A percentile compares a stretch with the other conserved stretches of the same genome.
These are phyloP conservation scores for Cryoendolithus antarcticus DNA, from an alignment of 2,329 filamentous ascomycete genomes.

Conservation along the genomic window DNA sequence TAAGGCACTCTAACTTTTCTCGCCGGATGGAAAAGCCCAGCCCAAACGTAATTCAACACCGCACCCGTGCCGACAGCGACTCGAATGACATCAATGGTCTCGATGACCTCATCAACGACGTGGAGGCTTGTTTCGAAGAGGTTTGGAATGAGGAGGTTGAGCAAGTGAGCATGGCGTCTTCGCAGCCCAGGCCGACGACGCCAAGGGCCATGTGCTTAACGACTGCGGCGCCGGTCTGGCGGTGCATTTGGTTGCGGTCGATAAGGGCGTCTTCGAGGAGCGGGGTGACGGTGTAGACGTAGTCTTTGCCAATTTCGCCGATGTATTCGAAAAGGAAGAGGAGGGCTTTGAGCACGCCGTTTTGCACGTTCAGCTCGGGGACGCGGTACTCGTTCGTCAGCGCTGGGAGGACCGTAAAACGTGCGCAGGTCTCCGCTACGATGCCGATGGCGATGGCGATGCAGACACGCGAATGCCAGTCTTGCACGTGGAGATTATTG, in stretches of 20 bases:
- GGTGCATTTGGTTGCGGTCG: conserved; percentile 94
- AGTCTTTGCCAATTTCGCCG: conserved; percentile 97
- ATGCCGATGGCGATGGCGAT: conserved; percentile 98
- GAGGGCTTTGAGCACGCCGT: conserved; percentile 91
- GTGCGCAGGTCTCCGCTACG: conserved; percentile 93
- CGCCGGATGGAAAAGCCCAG: conserved; percentile 94
- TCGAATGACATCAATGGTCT: conserved; percentile 90
- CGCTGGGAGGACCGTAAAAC: conserved; percentile 95
- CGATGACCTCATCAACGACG: conserved; percentile 95
- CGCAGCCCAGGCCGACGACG: conserved; percentile 92
- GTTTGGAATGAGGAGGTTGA: conserved; percentile 93
- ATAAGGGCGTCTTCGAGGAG: conserved; percentile 93
- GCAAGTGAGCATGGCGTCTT: conserved; percentile 98
- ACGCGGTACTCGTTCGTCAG: conserved; percentile 99
- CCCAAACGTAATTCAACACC: conserved; percentile 97
- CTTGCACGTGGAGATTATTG: conserved; percentile 92
- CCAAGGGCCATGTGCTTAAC: no score
- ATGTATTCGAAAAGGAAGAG: conserved; percentile 99
- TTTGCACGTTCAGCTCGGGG: conserved; percentile 95
- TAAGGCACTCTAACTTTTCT: conserved; percentile 90
- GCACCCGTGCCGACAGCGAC: conserved; percentile 86
- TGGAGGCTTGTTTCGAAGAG: conserved; percentile 96
- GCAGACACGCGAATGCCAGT: conserved; percentile 95
- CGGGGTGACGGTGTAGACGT: conserved; percentile 95
- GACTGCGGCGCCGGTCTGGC: conserved; percentile 88